Conservation (phyloP, 1,284 basidiomycete genomes). For the Tilletiaria anomala region DNA sequence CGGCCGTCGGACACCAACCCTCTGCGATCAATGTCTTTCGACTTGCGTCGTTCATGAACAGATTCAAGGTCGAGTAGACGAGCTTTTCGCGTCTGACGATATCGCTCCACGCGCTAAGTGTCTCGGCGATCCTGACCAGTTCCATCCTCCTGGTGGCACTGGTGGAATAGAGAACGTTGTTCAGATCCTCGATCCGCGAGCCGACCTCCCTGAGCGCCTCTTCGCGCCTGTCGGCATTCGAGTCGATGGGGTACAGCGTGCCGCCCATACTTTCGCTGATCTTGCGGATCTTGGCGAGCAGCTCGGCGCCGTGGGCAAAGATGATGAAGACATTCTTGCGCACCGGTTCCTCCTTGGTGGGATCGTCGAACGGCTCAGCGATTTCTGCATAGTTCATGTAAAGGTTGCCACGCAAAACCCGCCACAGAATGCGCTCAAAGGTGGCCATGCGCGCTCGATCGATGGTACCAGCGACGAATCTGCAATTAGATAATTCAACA, state of each 20-base stretch:
- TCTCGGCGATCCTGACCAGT: constrained; percentile 72
- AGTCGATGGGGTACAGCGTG: constrained; percentile 87
- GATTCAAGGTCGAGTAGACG: constrained; percentile 48
- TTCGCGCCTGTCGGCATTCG: constrained; percentile 77
- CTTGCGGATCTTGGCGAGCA: constrained; percentile 93
- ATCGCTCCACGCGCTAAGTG: constrained; percentile 77
- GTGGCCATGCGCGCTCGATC: constrained; percentile 81
- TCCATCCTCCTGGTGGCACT: constrained; percentile 61
- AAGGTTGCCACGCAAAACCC: constrained; percentile 88
- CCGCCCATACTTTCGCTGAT: constrained; percentile 97
- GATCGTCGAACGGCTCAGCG: constrained; percentile 76
- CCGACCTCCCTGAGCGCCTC: constrained; percentile 80
- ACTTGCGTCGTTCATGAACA: constrained; percentile 78
- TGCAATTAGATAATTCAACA: constrained; percentile 26
- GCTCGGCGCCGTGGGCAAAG: constrained; percentile 86
- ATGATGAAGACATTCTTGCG: constrained; percentile 97
- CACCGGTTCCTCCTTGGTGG: constrained; percentile 47
- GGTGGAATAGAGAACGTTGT: constrained; percentile 57
- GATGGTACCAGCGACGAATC: constrained; percentile 91
- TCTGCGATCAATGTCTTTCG: constrained; percentile 92
- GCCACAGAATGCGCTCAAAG: constrained; percentile 95
- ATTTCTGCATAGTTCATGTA: constrained; percentile 99
- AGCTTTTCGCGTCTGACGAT: constrained; percentile 89
- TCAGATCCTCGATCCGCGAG: constrained; percentile 77
- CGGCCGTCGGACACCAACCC: constrained; percentile 89